Evolutionary conservation across 352 stramenopile genomes (phyloP).

Genomic region (Saprolegnia parasitica): DNA sequence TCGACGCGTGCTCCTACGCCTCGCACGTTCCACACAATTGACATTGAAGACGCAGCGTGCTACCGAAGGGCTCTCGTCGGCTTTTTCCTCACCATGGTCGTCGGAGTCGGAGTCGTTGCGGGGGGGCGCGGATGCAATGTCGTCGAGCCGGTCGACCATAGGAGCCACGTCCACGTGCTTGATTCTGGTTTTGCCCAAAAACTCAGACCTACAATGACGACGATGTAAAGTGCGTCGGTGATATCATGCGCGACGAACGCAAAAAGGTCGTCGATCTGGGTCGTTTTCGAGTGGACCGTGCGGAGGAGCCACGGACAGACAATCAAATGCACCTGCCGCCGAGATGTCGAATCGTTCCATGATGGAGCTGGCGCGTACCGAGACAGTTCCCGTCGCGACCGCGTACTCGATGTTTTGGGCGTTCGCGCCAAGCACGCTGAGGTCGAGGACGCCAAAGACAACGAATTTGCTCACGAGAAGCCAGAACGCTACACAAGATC

Average conservation of each 20-base stretch:
- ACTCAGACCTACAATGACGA: constrained; percentile 6
- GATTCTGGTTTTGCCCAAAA: constrained; percentile 24
- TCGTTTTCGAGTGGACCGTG: constrained; percentile 26
- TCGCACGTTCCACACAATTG: not conserved
- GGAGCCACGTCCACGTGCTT: constrained; percentile 20
- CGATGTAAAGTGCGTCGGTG: not conserved
- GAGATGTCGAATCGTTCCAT: not conserved
- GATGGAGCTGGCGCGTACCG: not conserved
- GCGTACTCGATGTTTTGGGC: constrained; percentile 23
- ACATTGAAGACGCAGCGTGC: not conserved
- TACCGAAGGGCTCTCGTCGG: not conserved
- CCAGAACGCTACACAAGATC: constrained; percentile 52
- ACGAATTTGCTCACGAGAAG: constrained; percentile 50
- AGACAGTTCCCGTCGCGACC: constrained; percentile 5
- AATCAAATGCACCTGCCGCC: constrained; percentile 11
- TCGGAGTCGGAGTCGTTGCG: not conserved
- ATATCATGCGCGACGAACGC: not conserved
- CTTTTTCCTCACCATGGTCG: constrained; percentile 1
- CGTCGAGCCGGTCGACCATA: constrained; percentile 12
- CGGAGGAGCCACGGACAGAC: constrained; percentile 25
- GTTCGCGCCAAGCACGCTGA: constrained; percentile 40
- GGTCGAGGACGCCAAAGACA: constrained; percentile 57
- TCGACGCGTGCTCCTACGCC: not conserved
- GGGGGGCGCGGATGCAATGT: constrained; percentile 2
- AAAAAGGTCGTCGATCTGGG: constrained; percentile 27